phyloP scores from a whole-genome alignment of 129 eudicot species.

The carrot (Daucus carota) region DNA sequence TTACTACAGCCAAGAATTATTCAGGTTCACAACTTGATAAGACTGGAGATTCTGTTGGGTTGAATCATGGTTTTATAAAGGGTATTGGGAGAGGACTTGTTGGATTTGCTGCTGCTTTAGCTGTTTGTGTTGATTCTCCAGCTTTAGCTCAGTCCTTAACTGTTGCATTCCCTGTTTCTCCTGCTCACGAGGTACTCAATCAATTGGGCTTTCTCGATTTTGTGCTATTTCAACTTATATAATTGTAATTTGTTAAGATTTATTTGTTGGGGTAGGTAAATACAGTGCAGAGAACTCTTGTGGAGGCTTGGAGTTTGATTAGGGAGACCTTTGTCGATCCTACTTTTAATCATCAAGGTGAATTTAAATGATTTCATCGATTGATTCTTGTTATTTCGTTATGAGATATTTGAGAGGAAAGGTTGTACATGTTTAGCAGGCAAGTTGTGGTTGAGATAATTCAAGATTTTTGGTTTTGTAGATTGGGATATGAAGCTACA shows the following conservation, averaged over 20 bases:
- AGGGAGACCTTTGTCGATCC: conserved; percentile 94
- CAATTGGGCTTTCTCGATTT: not conserved
- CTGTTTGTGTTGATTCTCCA: conserved; percentile 47
- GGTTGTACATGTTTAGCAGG: not conserved
- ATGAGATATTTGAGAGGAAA: not conserved
- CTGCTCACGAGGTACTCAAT: conserved; percentile 60
- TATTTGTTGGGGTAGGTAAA: conserved; percentile 48
- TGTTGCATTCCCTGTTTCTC: conserved; percentile 90
- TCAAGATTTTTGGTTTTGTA: conserved; percentile 16
- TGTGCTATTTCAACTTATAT: no score
- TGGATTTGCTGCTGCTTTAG: conserved; percentile 77
- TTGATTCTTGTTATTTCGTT: not conserved
- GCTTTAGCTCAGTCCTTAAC: conserved; percentile 85
- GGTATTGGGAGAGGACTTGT: conserved; percentile 47
- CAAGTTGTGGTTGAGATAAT: not conserved
- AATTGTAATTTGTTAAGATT: no score
- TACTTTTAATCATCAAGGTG: conserved; percentile 93
- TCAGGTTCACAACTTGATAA: conserved; percentile 12
- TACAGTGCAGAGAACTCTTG: conserved; percentile 89
- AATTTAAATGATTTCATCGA: not conserved
- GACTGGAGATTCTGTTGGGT: conserved; percentile 13
- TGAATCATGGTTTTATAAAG: conserved; percentile 27
- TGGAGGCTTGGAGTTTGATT: conserved; percentile 96
- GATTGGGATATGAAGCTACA: conserved; percentile 94
- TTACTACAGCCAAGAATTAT: not conserved